phyloP scores from a whole-genome alignment of 345 rosid genomes.

The Xanthoceras sorbifolium region DNA sequence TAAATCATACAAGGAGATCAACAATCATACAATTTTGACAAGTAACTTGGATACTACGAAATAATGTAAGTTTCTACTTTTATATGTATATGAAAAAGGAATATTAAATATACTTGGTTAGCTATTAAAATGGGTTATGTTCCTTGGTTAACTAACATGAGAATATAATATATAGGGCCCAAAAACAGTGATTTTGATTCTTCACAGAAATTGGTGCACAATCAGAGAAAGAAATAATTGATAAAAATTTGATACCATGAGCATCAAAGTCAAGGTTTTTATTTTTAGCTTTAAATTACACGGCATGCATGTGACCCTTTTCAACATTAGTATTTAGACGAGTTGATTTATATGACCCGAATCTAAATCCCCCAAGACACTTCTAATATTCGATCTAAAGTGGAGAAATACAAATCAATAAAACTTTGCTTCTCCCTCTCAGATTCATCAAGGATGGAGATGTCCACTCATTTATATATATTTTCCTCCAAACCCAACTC shows the following conservation, averaged over 20 bases:
- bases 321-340: not conserved
- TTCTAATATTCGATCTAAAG: slow-evolving; percentile 15
- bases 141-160: not conserved
- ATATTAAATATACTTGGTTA: not conserved
- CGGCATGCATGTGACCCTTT: not conserved
- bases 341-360: not conserved
- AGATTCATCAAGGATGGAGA: slow-evolving; percentile 8
- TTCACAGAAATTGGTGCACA: not conserved
- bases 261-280: slow-evolving; percentile 21
- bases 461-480: not conserved
- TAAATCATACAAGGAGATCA: not conserved
- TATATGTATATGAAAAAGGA: not conserved
- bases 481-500: not conserved
- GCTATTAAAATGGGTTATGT: not conserved
- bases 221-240: not conserved
- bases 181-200: slow-evolving; percentile 13
- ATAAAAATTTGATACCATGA: slow-evolving; percentile 7
- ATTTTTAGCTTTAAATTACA: not conserved
- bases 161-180: slow-evolving; percentile 1
- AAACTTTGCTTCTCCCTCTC: not conserved
- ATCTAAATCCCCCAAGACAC: not conserved
- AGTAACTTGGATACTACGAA: not conserved
- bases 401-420: not conserved
- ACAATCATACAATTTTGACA: not conserved
- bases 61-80: not conserved